Evolutionary conservation across 2,329 filamentous ascomycete species (phyloP).

Genomic region (Stenocarpella maydis): DNA sequence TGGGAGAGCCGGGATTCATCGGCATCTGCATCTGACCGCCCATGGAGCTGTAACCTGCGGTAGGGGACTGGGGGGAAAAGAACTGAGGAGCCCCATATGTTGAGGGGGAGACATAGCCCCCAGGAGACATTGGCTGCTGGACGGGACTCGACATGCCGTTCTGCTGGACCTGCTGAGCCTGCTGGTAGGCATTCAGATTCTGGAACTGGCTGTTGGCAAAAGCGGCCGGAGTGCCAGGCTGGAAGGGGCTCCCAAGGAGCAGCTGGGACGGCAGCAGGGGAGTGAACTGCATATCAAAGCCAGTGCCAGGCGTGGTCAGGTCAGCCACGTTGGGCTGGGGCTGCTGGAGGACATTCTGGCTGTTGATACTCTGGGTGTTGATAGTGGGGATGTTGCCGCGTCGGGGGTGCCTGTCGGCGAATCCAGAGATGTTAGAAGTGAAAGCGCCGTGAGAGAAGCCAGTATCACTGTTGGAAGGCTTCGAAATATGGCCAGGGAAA

Average conservation of each 20-base stretch:
- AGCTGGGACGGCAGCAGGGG: constrained; percentile 94
- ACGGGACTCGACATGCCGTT: constrained; percentile 77
- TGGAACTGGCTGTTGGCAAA: constrained; percentile 94
- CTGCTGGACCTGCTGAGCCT: constrained; percentile 62
- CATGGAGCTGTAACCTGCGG: constrained; percentile 73
- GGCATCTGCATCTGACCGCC: constrained; percentile 64
- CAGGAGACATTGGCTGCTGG: constrained; percentile 80
- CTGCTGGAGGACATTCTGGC: constrained; percentile 44
- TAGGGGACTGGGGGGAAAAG: constrained; percentile 86
- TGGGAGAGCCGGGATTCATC: constrained; percentile 74
- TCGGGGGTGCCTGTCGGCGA: constrained; percentile 86
- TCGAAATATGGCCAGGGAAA: constrained; percentile 76
- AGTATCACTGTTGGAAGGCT: constrained; percentile 83
- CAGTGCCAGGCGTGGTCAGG: constrained; percentile 86
- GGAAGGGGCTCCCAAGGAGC: constrained; percentile 94
- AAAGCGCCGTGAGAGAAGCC: constrained; percentile 95
- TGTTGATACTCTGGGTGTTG: constrained; percentile 78
- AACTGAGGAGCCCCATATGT: constrained; percentile 83
- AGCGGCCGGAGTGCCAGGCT: constrained; percentile 88
- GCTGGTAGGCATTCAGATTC: constrained; percentile 79
- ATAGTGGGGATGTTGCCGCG: constrained; percentile 89
- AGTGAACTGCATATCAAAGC: constrained; percentile 98
- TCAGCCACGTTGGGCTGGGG: constrained; percentile 69
- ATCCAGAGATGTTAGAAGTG: constrained; percentile 84
- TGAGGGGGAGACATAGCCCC: constrained; percentile 87